phyloP scores from a whole-genome alignment of 1,284 basidiomycete genomes.

The Apiotrichum domesticum region DNA sequence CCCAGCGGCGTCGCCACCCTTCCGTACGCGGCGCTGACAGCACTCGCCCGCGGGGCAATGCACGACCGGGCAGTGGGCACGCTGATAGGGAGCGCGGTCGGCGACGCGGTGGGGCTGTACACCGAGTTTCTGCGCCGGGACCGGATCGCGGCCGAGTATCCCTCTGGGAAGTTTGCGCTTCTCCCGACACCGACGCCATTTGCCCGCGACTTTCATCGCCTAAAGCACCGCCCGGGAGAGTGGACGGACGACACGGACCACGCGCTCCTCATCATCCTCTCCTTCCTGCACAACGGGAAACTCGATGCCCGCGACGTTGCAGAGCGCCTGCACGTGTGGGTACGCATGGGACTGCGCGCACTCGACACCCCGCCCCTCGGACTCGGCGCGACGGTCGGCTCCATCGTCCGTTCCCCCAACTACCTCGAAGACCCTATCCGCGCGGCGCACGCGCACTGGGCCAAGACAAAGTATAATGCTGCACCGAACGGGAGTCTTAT shows the following conservation, averaged over 20 bases:
- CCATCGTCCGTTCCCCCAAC: conserved; percentile 1
- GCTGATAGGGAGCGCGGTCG: conserved; percentile 11
- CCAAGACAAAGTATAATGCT: background rate
- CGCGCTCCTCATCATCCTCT: conserved; percentile 11
- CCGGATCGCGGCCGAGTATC: conserved; percentile 4
- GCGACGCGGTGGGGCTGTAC: conserved; percentile 16
- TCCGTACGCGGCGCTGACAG: too few relatives aligned
- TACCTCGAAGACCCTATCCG: conserved; percentile 6
- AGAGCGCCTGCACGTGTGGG: conserved; percentile 6
- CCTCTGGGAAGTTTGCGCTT: conserved; percentile 1
- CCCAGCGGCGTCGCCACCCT: too few relatives aligned
- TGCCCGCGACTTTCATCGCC: conserved; percentile 15
- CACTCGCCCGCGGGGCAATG: conserved; percentile 1
- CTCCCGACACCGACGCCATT: conserved; percentile 8
- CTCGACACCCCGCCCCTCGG: conserved; percentile 13
- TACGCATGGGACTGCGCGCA: conserved; percentile 10
- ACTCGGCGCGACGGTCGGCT: conserved; percentile 11
- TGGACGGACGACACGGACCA: conserved; percentile 22
- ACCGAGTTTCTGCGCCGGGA: conserved; percentile 12
- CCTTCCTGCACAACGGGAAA: conserved; percentile 8
- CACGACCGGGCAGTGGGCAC: conserved; percentile 10
- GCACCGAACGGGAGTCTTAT: conserved; percentile 15
- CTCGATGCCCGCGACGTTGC: conserved; percentile 2
- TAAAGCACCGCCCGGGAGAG: conserved; percentile 10
- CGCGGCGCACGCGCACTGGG: conserved; percentile 4